Base-by-base conservation (phyloP, 306 rosid genomes). In the Lithocarpus polystachyus region DNA sequence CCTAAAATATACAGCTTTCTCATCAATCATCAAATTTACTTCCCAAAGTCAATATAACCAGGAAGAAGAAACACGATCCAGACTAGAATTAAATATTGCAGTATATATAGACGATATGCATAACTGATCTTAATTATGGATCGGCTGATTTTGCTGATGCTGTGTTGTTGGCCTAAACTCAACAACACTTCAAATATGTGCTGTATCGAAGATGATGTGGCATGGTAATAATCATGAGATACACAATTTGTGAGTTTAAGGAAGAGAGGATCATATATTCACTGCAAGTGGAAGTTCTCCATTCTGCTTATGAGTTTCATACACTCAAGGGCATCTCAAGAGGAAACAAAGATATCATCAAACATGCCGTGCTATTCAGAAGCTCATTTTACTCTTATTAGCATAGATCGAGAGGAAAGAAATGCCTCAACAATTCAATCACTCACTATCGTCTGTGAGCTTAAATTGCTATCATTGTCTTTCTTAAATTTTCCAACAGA, bases 1-100 rank as follows among this genome's bases (percentile, higher is more conserved):
- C 94, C 98, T 95, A 77, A 85, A 89, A 37, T 57, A 79, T 70
- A 81, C 26, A 71, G 51, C 70, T 53, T 75, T 73, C 71, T 70
- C 81, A 74, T 62, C 73, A 80, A 71, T 40, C 69, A 64, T 37
- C 37, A 71, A 74, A 35, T 15, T 8, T 45, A 53, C 57, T 26
- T 17, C 77, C 81, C 61, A 31, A 81, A 70, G 72, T 67, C 51
- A 68, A 68, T 20, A 28, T 15, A 62, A 62, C 69, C 4, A 33
- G 24, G 6, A 20, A 65, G 71, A 14, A n/a, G 33, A 28, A 60
- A 60, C 31, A 24, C 35, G 0, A 23, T 60, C 33, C 3, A 60
- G 29, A 12, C 45, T 40, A 40, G 45, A 40, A 40, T 40, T 57
- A n/a, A 20, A 11, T 57, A 26, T 62, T 40, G 40, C 40, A 5